Evolutionary conservation across 352 stramenopile species (phyloP).

Genomic region (Thalassiosira hispida): DNA sequence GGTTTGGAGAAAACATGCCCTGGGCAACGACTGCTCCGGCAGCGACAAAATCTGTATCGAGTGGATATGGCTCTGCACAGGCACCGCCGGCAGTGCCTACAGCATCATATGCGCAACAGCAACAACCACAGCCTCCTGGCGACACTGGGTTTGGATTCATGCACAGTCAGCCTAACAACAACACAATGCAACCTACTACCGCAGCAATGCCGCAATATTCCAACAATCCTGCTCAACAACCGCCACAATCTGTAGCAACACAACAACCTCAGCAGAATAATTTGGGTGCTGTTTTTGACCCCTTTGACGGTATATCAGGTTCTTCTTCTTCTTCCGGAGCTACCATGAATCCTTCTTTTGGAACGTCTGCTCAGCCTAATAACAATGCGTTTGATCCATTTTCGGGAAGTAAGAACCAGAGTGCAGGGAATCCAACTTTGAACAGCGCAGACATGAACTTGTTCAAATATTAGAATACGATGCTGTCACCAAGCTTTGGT

Average conservation of each 20-base stretch:
- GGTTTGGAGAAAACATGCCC: conserved; percentile 14
- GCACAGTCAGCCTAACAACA: conserved; percentile 16
- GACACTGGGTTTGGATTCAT: conserved; percentile 45
- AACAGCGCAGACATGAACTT: conserved; percentile 53
- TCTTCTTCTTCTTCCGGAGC: background rate
- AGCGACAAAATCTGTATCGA: background rate
- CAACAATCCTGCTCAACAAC: conserved; percentile 19
- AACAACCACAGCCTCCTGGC: conserved; percentile 9
- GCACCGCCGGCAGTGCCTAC: background rate
- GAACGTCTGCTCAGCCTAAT: background rate
- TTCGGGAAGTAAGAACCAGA: conserved; percentile 10
- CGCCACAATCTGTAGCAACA: conserved; percentile 3
- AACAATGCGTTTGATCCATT: conserved; percentile 42
- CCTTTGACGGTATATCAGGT: conserved; percentile 45
- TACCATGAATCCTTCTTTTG: background rate
- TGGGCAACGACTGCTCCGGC: conserved; percentile 21
- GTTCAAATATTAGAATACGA: conserved; percentile 45
- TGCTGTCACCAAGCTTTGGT: no score
- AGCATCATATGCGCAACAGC: background rate
- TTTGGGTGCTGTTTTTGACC: conserved; percentile 40
- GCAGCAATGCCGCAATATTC: conserved; percentile 12
- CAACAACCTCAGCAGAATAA: conserved; percentile 12
- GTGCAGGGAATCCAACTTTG: conserved; percentile 10
- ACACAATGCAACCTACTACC: conserved; percentile 2
- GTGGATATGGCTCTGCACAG: conserved; percentile 7